These are phyloP conservation scores for Physcomitrium patens DNA, from an alignment of 225 moss, liverwort and hornwort species.

Conservation along the genomic window DNA sequence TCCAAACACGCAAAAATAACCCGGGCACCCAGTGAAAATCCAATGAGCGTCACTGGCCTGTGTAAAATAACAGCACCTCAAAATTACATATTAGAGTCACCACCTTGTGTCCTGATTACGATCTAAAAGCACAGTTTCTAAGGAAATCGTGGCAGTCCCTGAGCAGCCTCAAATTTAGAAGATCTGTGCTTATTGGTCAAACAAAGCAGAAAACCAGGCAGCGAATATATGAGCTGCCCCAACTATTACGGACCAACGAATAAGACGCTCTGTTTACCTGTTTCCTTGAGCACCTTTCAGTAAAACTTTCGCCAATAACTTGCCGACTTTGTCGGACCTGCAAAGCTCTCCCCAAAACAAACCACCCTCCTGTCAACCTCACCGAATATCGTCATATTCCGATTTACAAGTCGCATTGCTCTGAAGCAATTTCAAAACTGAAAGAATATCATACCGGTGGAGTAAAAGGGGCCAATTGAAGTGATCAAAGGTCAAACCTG, in stretches of 20 bases:
- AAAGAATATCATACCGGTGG: constrained; percentile 15
- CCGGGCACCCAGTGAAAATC: constrained; percentile 92
- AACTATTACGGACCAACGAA: not conserved
- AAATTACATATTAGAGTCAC: constrained; percentile 20
- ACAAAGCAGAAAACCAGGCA: not conserved
- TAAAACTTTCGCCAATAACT: constrained; percentile 84
- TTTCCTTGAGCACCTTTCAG: constrained; percentile 88
- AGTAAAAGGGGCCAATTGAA: constrained; percentile 15
- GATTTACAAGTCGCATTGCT: constrained; percentile 17
- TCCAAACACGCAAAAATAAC: constrained; percentile 96
- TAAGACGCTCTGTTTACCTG: constrained; percentile 51
- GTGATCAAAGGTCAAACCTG: constrained; percentile 54
- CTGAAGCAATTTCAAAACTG: not conserved
- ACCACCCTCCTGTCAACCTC: constrained; percentile 18
- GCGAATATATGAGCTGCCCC: constrained; percentile 19
- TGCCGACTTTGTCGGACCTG: constrained; percentile 95
- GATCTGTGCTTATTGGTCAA: constrained; percentile 9
- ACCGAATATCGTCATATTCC: constrained; percentile 15
- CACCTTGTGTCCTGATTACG: not conserved
- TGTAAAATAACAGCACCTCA: constrained; percentile 34
- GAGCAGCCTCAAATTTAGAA: not conserved
- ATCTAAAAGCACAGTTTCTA: constrained; percentile 8
- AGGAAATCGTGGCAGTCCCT: not conserved
- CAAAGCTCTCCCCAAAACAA: constrained; percentile 20
- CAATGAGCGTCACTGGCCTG: constrained; percentile 97